These are phyloP conservation scores for Amanita polypyramis DNA, from an alignment of 768 basidiomycete genomes.

Conservation along the genomic window DNA sequence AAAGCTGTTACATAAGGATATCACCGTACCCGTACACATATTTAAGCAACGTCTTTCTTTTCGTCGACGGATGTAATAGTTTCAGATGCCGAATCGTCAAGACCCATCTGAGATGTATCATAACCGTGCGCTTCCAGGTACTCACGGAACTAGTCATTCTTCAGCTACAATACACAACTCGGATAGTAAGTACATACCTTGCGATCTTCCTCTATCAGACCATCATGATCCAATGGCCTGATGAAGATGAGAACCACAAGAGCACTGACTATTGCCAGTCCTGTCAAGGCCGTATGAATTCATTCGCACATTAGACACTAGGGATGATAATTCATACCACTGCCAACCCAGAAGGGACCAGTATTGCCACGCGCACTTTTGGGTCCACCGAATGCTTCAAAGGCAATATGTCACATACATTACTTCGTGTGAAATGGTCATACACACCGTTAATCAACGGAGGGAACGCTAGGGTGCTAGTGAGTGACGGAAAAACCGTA, in stretches of 20 bases:
- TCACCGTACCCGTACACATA: too few species aligned
- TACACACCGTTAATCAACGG: constrained; percentile 49
- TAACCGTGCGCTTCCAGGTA: constrained; percentile 76
- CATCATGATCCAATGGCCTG: constrained; percentile 62
- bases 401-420: constrained; percentile 6
- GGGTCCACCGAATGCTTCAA: constrained; percentile 53
- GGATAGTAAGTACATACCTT: constrained; percentile 27
- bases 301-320: background rate
- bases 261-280: constrained; percentile 72
- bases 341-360: constrained; percentile 84
- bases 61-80: constrained; percentile 16
- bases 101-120: constrained; percentile 68
- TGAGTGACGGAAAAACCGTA: background rate
- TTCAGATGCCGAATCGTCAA: constrained; percentile 18
- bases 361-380: constrained; percentile 51
- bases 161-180: constrained; percentile 3
- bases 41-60: constrained; percentile 12
- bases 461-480: constrained; percentile 43
- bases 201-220: constrained; percentile 69
- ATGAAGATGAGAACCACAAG: constrained; percentile 64
- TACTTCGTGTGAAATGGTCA: constrained; percentile 1
- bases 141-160: constrained; percentile 53
- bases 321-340: constrained; percentile 29
- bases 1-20: background rate
- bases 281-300: constrained; percentile 17